These are phyloP conservation scores for Pyrenula massariospora DNA, from an alignment of 495 filamentous ascomycete species.

Conservation along the genomic window DNA sequence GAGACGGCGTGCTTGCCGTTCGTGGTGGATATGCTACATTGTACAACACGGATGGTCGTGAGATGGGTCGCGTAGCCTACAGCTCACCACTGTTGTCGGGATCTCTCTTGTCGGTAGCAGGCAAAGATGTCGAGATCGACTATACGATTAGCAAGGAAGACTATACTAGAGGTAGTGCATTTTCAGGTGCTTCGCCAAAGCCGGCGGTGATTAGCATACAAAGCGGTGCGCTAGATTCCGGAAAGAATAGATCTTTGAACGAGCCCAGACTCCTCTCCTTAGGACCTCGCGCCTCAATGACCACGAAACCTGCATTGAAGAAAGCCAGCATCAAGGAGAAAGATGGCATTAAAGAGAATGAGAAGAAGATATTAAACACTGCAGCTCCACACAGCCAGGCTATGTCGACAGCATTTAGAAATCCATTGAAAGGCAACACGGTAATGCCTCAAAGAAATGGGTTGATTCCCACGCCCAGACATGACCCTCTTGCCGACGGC, in stretches of 20 bases:
- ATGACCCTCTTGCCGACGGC: slow-evolving; percentile 48
- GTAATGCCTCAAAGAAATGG: slow-evolving; percentile 31
- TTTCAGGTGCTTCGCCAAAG: slow-evolving; percentile 7
- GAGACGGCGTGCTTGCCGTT: slow-evolving; percentile 60
- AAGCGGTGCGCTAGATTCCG: not conserved
- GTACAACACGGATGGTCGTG: slow-evolving; percentile 53
- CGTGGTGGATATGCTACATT: slow-evolving; percentile 47
- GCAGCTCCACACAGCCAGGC: slow-evolving; percentile 13
- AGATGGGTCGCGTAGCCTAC: slow-evolving; percentile 50
- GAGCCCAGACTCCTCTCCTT: not conserved
- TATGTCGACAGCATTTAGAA: slow-evolving; percentile 39
- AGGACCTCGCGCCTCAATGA: not conserved
- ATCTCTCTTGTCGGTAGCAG: slow-evolving; percentile 49
- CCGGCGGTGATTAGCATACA: slow-evolving; percentile 7
- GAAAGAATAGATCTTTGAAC: not conserved
- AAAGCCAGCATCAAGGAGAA: not conserved
- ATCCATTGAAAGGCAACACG: slow-evolving; percentile 45
- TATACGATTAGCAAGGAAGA: slow-evolving; percentile 49
- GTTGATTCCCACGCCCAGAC: slow-evolving; percentile 44
- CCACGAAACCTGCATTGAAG: not conserved
- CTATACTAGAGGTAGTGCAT: slow-evolving; percentile 21
- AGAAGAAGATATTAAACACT: slow-evolving; percentile 8
- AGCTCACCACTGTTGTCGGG: slow-evolving; percentile 47
- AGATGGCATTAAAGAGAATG: slow-evolving; percentile 7
- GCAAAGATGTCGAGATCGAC: slow-evolving; percentile 69